Evolutionary conservation across 345 rosid genomes (phyloP), one percentile per base, ranked within the genome.

Genomic region (Ceriops zippeliana): DNA sequence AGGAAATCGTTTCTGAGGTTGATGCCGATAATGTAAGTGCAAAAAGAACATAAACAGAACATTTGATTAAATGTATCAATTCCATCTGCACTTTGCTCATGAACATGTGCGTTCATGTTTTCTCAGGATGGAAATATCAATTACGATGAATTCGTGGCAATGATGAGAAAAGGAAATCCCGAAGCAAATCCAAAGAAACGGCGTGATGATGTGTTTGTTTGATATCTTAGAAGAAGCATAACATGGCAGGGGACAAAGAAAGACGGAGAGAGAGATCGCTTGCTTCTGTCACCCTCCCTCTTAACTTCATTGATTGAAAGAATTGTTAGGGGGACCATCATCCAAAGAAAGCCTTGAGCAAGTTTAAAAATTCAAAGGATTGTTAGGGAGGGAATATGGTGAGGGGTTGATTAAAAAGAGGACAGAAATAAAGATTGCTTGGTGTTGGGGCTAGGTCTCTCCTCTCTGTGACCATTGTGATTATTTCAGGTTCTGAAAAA

Each of bases 101-200:
- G 11, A 27, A 56, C 49, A 63, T 24, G 67, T 20, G 52, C 8
- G 19, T 52, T 4, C 4, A 31, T 64, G 0, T 17, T 67, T 32
- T 21, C 1, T 51, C 81, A 95, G 96, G 99, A 91, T 78, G 97
- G 97, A 2, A 76, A 89, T 66, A 90, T 95, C 73, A 90, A 91
- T 82, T 95, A 95, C 22, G 96, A 91, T 31, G 99, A 95, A 70
- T 95, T 95, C 52, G 97, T 88, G 70, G 96, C 96, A 2, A 95
- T 95, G 97, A 95, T 95, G 99, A 85, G 84, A 77, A 95, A 91
- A 88, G 99, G 96, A 71, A 95, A 87, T 75, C 90, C 88, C 0
- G 96, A 89, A 64, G 86, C 86, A 3, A 81, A 86, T 66, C 91
- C 90, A 24, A 95, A 91, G 83, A 95, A 91, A 82, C 82, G 99